Evolutionary conservation across 1,139 yeast species (phyloP).

Genomic region (Debaryomyces nepalensis): DNA sequence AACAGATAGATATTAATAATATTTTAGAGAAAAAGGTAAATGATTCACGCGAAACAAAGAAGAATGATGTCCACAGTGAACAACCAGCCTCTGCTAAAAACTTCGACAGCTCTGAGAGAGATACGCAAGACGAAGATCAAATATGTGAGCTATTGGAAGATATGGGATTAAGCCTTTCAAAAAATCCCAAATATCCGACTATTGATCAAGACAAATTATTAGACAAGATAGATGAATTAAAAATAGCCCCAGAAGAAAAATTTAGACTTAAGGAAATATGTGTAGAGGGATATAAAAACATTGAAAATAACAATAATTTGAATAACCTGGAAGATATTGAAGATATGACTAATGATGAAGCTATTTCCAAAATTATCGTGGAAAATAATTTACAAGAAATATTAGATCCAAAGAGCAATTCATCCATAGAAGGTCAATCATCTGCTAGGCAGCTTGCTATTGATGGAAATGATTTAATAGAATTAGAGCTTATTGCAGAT

Average conservation of each 20-base stretch:
- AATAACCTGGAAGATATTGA: neutral
- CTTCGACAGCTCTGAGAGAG: conserved; percentile 11
- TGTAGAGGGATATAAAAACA: conserved; percentile 21
- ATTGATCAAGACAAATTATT: conserved; percentile 28
- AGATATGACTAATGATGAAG: conserved; percentile 9
- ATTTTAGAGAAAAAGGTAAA: neutral
- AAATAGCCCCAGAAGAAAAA: conserved; percentile 57
- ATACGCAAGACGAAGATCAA: conserved; percentile 33
- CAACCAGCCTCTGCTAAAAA: too few species aligned
- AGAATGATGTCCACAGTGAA: too few species aligned
- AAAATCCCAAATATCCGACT: conserved; percentile 17
- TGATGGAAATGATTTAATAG: conserved; percentile 35
- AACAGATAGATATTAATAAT: conserved; percentile 2
- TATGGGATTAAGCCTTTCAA: conserved; percentile 40
- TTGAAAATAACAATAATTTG: neutral
- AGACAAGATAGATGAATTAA: conserved; percentile 36
- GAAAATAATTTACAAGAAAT: conserved; percentile 20
- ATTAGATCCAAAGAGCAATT: conserved; percentile 2
- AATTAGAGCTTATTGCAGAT: conserved; percentile 54
- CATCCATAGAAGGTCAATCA: neutral
- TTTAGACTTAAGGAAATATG: conserved; percentile 43
- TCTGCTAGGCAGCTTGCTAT: conserved; percentile 18
- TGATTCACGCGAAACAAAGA: too few species aligned
- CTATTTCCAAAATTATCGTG: conserved; percentile 19
- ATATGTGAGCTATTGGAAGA: conserved; percentile 51